Conservation (phyloP, 768 basidiomycete species). For the Phylloporus sp. region DNA sequence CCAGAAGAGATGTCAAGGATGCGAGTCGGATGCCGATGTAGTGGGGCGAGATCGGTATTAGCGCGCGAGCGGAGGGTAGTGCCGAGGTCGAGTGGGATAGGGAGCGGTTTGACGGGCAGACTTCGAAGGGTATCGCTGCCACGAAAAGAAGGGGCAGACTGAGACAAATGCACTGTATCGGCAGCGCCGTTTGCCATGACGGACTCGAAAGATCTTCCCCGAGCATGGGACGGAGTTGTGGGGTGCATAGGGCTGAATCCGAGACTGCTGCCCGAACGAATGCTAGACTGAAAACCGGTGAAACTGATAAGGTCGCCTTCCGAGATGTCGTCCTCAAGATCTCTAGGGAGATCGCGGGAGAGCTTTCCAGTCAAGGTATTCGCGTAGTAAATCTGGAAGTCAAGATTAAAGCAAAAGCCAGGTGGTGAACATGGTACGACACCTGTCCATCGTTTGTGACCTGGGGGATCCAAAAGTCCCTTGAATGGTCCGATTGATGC, state of each 20-base stretch:
- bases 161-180: background rate
- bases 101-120: conserved; percentile 4
- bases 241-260: conserved; percentile 34
- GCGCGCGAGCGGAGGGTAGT: conserved; percentile 20
- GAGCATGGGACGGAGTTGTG: conserved; percentile 3
- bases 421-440: conserved; percentile 17
- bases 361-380: conserved; percentile 81
- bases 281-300: conserved; percentile 46
- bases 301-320: conserved; percentile 56
- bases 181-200: background rate
- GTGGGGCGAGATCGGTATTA: conserved; percentile 19
- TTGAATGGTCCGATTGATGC: conserved; percentile 29
- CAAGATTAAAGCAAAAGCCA: background rate
- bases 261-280: conserved; percentile 47
- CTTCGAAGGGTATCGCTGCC: background rate
- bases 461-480: conserved; percentile 90
- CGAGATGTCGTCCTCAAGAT: conserved; percentile 53
- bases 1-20: conserved; percentile 8
- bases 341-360: conserved; percentile 76
- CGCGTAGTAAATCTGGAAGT: conserved; percentile 80
- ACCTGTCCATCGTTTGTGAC: conserved; percentile 82
- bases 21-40: conserved; percentile 7
- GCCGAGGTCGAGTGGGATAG: background rate
- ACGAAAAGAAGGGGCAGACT: background rate
- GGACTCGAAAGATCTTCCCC: background rate